Conservation (phyloP, 345 rosid species). For the Eucalyptus erythrocorys region DNA sequence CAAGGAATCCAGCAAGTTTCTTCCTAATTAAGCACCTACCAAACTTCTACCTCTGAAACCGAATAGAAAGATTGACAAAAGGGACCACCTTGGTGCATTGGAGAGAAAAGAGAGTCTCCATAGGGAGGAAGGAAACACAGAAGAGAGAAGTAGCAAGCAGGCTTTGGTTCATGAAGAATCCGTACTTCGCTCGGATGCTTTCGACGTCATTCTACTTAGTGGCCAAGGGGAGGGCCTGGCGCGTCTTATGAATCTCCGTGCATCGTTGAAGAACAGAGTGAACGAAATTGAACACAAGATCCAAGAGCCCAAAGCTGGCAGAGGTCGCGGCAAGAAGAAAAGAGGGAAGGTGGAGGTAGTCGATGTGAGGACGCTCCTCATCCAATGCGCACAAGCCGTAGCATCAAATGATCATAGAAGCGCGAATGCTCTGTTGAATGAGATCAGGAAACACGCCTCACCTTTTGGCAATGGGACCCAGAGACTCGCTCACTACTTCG, state of each 20-base stretch:
- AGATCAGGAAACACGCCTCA: slow-evolving; percentile 12
- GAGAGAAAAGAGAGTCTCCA: background rate
- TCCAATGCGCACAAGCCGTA: slow-evolving; percentile 18
- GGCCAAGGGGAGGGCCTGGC: background rate
- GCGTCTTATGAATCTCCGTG: background rate
- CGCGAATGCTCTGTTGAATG: slow-evolving; percentile 4
- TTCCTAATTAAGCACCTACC: background rate
- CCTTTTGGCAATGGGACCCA: slow-evolving; percentile 13
- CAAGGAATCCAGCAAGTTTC: background rate
- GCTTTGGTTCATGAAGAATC: background rate
- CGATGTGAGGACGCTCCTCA: slow-evolving; percentile 11
- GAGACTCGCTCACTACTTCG: background rate
- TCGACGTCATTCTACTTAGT: background rate
- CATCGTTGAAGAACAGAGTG: background rate
- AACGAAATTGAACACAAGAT: background rate
- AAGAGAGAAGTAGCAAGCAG: background rate
- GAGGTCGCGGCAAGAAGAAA: slow-evolving; percentile 5
- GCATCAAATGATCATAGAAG: slow-evolving; percentile 3
- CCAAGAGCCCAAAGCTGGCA: background rate
- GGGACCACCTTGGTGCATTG: background rate
- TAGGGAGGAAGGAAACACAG: background rate
- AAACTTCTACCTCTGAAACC: background rate
- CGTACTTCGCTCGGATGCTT: background rate
- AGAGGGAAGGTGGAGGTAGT: background rate
- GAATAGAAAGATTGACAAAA: background rate